phyloP scores from a whole-genome alignment of 805 yeast genomes.

The Saturnispora halmiae region DNA sequence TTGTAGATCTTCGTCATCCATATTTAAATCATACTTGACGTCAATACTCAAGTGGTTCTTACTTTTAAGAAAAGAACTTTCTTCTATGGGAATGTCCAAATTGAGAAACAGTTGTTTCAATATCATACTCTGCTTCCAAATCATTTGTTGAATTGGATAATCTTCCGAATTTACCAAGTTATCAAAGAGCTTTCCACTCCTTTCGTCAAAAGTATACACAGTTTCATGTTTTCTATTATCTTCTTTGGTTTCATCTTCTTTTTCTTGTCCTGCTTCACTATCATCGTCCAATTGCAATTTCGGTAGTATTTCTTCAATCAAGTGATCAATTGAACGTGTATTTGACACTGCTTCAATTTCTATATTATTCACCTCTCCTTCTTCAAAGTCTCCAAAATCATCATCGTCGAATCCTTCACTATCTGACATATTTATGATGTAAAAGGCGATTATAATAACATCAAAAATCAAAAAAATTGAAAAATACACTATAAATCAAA shows the following conservation, averaged over 20 bases:
- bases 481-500: neutral
- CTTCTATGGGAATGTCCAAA: conserved; percentile 64
- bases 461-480: neutral
- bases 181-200: conserved; percentile 20
- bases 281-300: neutral
- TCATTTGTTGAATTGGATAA: conserved; percentile 47
- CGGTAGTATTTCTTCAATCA: conserved; percentile 7
- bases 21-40: conserved; percentile 4
- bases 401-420: conserved; percentile 11
- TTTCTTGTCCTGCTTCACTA: no score
- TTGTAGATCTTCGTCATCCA: neutral
- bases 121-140: conserved; percentile 61
- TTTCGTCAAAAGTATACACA: conserved; percentile 16
- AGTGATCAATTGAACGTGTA: conserved; percentile 9
- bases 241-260: no score
- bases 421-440: conserved; percentile 3
- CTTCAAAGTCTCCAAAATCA: conserved; percentile 22
- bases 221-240: neutral
- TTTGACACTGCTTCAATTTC: conserved; percentile 2
- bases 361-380: conserved; percentile 12
- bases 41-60: conserved; percentile 12
- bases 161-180: conserved; percentile 22
- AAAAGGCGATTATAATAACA: neutral
- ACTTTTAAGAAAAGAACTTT: conserved; percentile 34
- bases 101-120: conserved; percentile 54